Evolutionary conservation across 306 rosid species (phyloP), one percentile per base, ranked within the genome.

Genomic region (Abrus pulchellus): DNA sequence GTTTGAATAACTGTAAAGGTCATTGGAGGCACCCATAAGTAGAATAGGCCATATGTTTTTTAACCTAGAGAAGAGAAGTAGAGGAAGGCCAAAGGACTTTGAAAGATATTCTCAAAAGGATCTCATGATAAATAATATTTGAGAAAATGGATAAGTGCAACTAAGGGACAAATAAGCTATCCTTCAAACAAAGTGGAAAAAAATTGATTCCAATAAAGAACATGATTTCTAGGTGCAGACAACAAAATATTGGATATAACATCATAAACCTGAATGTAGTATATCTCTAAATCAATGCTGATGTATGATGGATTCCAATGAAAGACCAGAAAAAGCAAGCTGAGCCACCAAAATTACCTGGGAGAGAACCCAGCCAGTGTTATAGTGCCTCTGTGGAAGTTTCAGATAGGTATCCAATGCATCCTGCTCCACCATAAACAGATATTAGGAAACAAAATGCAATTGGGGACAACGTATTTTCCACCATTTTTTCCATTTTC

Each of bases 301-400:
- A 52, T 28, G 78, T 27, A 43, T n/a, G 68, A 67, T 2, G 20
- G 29, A 27, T 10, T 43, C 52, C 49, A 62, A 48, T 43, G 33
- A 29, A 85, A 79, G 73, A 45, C 20, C 29, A 3, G 48, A 47
- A 3, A 66, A 33, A 32, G 78, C 70, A 60, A 68, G 50, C 59
- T 57, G 50, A 73, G 38, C 45, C 28, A 76, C 72, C 73, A 63
- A 83, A 78, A 38, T 52, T 87, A 94, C 99, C 99, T 94, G 97
- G 52, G 95, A 93, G 85, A 94, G 97, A 83, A 94, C 97, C 99
- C 99, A 92, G 75, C 95, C 95, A 4, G 99, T 93, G 82, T 88
- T 83, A 83, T 93, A 94, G 84, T 94, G 99, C 86, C 80, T 90
- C 79, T 77, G 89, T n/a, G 97, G 94, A 83, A 94, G 95, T 82